Evolutionary conservation across 805 yeast species (phyloP), one percentile per base, ranked within the genome.

Genomic region (Monosporozyma unispora): DNA sequence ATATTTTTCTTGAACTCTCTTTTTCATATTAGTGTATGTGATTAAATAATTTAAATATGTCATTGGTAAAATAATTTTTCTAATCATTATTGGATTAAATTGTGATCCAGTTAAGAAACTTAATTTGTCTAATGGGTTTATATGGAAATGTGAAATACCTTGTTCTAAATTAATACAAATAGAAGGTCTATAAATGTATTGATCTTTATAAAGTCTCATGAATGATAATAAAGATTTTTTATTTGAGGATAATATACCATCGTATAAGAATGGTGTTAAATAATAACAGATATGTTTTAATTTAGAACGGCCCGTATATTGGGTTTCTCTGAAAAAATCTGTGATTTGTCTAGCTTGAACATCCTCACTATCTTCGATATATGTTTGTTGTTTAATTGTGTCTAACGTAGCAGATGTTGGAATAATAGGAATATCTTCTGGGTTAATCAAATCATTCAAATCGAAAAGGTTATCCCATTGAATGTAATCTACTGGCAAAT

Each of bases 11-110:
- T 54, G 56, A 5, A 53, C 48, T 22, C 47, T 47, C 28, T 49
- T 45, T 39, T 60, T 61, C 27, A 55, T 41, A 7, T 45, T 46
- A 18, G 54, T 52, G 42, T 53, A 53, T 19, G 58, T 48, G 27
- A 50, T 44, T 22, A 59, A 53, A 49, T 57, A 63, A 14, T 52
- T 50, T 19, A 57, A 53, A 44, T 52, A 63, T 1, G 50, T 46
- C 47, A 47, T 46, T 7, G 64, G 58, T 14, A 63, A 23, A 33
- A 54, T 51, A 7, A 61, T 49, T 46, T 89, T 91, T 71, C 77
- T 96, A 52, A 85, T 89, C 50, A 87, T 86, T 8, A 82, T 86
- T 53, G 96, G 96, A 2, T 88, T 93, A 1, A 95, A 85, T 58
- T 96, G 89, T 67, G 76, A 85, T 52, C 72, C 81, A 33, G 87